Evolutionary conservation across 2,329 filamentous ascomycete genomes (phyloP).

Genomic region (Graphiopsis chlorocephala): DNA sequence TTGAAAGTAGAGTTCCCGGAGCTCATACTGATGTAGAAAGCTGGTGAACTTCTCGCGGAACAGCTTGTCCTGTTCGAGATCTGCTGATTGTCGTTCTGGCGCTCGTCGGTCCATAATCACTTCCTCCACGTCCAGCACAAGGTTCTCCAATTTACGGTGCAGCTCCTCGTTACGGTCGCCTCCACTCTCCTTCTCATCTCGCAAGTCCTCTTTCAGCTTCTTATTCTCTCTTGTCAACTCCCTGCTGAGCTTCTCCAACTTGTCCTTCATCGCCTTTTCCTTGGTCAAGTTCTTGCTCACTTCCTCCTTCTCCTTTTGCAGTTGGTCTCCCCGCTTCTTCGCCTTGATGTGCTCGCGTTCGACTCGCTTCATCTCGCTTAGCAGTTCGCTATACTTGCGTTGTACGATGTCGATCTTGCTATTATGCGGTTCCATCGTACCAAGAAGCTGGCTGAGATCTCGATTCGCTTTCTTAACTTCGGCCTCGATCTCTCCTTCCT

Average conservation of each 20-base stretch:
- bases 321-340: constrained; percentile 87
- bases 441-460: constrained; percentile 80
- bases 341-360: constrained; percentile 94
- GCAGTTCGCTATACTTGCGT: constrained; percentile 84
- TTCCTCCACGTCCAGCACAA: constrained; percentile 81
- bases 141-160: constrained; percentile 76
- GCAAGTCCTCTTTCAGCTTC: constrained; percentile 90
- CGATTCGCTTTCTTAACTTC: constrained; percentile 93
- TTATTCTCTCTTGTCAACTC: constrained; percentile 97
- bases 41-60: constrained; percentile 83
- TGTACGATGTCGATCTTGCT: constrained; percentile 88
- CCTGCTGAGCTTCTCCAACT: constrained; percentile 90
- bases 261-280: constrained; percentile 87
- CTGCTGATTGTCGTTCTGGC: constrained; percentile 74
- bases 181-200: constrained; percentile 81
- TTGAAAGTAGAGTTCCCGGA: constrained; percentile 91
- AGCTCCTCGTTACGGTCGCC: constrained; percentile 78
- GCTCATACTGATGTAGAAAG: constrained; percentile 93
- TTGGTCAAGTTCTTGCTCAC: constrained; percentile 85
- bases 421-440: constrained; percentile 84
- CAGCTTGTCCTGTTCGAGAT: constrained; percentile 87
- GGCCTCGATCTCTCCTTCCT: constrained; percentile 92
- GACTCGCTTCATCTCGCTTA: constrained; percentile 91
- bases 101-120: constrained; percentile 84
- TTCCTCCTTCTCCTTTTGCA: constrained; percentile 96